Evolutionary conservation across 805 yeast genomes (phyloP), one percentile per base, ranked within the genome.

Genomic region (Yarrowia keelungensis): DNA sequence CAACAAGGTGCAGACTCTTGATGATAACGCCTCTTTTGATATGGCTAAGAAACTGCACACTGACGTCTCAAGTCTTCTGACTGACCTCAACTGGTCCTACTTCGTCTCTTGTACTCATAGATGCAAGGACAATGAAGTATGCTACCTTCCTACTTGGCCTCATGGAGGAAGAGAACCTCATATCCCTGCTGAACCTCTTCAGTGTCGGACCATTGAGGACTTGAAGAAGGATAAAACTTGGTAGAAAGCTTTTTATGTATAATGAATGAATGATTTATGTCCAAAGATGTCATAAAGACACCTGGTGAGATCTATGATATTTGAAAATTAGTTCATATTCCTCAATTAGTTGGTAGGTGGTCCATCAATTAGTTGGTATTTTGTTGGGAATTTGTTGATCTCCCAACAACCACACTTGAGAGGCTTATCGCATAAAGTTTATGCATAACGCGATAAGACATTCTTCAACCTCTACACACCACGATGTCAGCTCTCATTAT

Each of bases 401-500:
- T 19, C 1, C 1, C 19, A 19, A 19, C 19, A 19, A 19, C 19
- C 19, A 19, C 19, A 19, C 19, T 19, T 19, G 19, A 19, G 19
- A 19, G 19, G 19, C 32, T 26, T 26, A 26, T 26, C 39, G 12
- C 39, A 38, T 38, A 38, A 38, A 38, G 12, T 38, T 38, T 9
- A 38, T 11, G 39, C 39, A 38, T 10, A 38, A 38, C 39, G 32
- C 32, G 32, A 26, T 26, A 26, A 26, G 32, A 26, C 32, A 26
- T 26, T 26, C 32, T 26, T 19, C 19, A 26, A 26, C 32, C 4
- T 26, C 32, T 26, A 22, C 61, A 36, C 43, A 39, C 59, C 41
- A 16, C 59, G 39, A 59, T 59, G 65, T 0, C 84, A 5, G 97
- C 97, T 0, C 79, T 93, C 43, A 78, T 92, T 0, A 83, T 93